A percentile compares a stretch with the other conserved stretches of the same genome.
Evolutionary conservation across 257 asterid genomes (phyloP).

Genomic region (Echium plantagineum): DNA sequence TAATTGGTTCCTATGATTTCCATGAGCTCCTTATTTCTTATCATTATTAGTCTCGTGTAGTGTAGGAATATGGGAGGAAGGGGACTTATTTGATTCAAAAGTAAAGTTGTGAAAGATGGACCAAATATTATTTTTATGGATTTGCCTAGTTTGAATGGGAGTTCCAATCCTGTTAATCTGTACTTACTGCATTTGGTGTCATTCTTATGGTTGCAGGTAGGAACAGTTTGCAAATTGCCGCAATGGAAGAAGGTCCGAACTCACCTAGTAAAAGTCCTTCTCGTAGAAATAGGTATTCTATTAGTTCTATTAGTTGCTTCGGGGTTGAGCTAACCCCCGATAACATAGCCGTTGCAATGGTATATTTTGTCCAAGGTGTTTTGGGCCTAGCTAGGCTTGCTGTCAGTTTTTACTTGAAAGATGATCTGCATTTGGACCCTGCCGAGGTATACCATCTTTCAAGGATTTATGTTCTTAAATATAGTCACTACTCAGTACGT

Average conservation of each 20-base stretch:
- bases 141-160: neutral
- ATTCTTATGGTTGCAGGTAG: constrained; percentile 36
- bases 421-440: constrained; percentile 93
- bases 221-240: constrained; percentile 31
- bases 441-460: constrained; percentile 65
- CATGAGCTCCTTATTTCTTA: too few species aligned
- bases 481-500: too few species aligned
- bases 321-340: constrained; percentile 92
- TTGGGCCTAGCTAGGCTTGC: constrained; percentile 90
- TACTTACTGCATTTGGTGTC: neutral
- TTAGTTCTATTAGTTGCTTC: constrained; percentile 41
- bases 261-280: constrained; percentile 32
- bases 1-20: neutral
- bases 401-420: constrained; percentile 92
- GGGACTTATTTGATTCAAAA: too few species aligned
- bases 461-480: neutral
- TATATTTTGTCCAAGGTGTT: constrained; percentile 97
- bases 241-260: constrained; percentile 36
- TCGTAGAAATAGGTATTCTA: constrained; percentile 47
- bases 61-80: neutral
- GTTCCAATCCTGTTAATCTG: neutral
- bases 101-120: neutral
- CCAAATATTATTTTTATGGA: neutral
- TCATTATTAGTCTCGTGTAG: neutral
- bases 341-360: constrained; percentile 96